phyloP scores from a whole-genome alignment of 169 alveolate species.

The Cryptosporidium xiaoi region DNA sequence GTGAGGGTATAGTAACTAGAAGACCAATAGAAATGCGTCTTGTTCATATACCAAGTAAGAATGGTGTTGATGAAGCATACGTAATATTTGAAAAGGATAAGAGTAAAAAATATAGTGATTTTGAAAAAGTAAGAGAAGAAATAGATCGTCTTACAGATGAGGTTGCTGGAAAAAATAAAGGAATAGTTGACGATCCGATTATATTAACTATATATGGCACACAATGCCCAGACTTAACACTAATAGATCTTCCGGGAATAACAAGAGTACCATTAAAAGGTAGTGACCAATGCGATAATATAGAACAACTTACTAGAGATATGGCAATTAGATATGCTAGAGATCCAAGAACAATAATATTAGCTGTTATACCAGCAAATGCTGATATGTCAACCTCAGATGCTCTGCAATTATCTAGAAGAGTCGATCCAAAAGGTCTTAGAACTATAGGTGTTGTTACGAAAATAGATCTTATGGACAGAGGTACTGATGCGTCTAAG shows the following conservation, averaged over 20 bases:
- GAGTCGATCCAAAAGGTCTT: slow-evolving; percentile 95
- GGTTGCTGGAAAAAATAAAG: slow-evolving; percentile 92
- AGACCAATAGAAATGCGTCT: slow-evolving; percentile 97
- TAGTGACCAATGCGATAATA: slow-evolving; percentile 95
- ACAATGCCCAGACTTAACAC: slow-evolving; percentile 96
- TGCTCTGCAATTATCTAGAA: slow-evolving; percentile 95
- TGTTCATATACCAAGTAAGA: slow-evolving; percentile 87
- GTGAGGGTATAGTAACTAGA: slow-evolving; percentile 98
- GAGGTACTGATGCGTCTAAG: slow-evolving; percentile 96
- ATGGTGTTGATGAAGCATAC: slow-evolving; percentile 79
- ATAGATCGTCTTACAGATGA: slow-evolving; percentile 91
- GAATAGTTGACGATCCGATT: slow-evolving; percentile 97
- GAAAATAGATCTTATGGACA: slow-evolving; percentile 98
- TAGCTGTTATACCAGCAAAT: slow-evolving; percentile 97
- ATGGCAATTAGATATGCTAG: slow-evolving; percentile 92
- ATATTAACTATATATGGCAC: slow-evolving; percentile 94
- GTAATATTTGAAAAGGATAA: slow-evolving; percentile 83
- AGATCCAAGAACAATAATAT: slow-evolving; percentile 96
- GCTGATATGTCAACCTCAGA: slow-evolving; percentile 98
- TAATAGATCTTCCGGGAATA: slow-evolving; percentile 99
- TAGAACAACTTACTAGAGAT: slow-evolving; percentile 94
- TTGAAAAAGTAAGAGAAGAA: slow-evolving; percentile 90
- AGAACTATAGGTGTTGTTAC: slow-evolving; percentile 97
- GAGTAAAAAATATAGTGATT: slow-evolving; percentile 88
- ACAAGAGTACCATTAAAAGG: slow-evolving; percentile 96